Base-by-base conservation (phyloP, 2,329 filamentous ascomycete genomes). In the Grosmannia clavigera region DNA sequence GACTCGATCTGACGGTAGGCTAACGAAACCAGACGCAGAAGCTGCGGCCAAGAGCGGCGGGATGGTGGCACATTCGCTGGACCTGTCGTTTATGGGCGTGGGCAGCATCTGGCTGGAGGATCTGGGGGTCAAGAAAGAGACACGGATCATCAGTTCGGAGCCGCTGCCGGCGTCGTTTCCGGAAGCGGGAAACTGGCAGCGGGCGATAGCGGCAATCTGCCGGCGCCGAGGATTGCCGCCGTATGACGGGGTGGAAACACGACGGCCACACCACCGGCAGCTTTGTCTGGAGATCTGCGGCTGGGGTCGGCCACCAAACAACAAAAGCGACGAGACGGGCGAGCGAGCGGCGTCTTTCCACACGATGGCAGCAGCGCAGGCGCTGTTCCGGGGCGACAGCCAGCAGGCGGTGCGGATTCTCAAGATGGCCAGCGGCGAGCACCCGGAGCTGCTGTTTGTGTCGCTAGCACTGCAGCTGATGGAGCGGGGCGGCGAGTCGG, bases 11-110 rank as follows among this genome's bases (percentile, higher is more conserved):
- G 40, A 46, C 40, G 40, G 46, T 22, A 22, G 22, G 11, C 51
- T 53, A 12, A 52, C 48, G 33, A 14, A 38, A 11, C 3, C 51
- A 54, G 56, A 81, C 62, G 84, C 84, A 1, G 83, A 88, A 65
- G 76, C 80, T 31, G 82, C 84, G 35, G 83, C 85, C 2, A 76
- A 79, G 43, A 79, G 85, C 63, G 81, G 83, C 55, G 86, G 84
- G n/a, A 88, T 94, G 86, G 75, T 86, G 31, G 76, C 83, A 9
- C 78, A 81, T 14, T 80, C 79, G 2, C 74, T 91, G 4, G 88
- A 94, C 66, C 73, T 92, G 25, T 86, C 86, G 67, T 94, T 88
- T 66, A 76, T 92, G 61, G 90, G 90, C 1, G 83, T 92, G 7
- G 76, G 82, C 59, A 81, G 81, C 2, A 81, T 94, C 60, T 92